A percentile compares a stretch with the other conserved stretches of the same genome.
Conservation (phyloP, 768 basidiomycete genomes). For the Kwoniella botswanensis region DNA sequence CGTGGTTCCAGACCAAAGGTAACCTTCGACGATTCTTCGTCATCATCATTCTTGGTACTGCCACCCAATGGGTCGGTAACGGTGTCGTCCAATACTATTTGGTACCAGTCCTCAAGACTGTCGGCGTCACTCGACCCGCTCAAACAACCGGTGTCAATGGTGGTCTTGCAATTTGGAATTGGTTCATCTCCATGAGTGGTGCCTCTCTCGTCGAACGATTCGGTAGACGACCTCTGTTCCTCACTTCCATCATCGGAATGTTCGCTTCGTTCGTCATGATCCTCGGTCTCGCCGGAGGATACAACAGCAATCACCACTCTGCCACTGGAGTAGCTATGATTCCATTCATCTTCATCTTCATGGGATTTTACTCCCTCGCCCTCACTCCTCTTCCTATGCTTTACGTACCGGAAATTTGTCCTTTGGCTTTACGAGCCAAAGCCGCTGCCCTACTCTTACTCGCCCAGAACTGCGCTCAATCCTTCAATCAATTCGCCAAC, state of each 20-base stretch:
- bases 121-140: conserved; percentile 43
- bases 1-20: conserved; percentile 33
- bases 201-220: conserved; percentile 30
- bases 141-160: conserved; percentile 52
- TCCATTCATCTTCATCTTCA: conserved; percentile 34
- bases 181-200: conserved; percentile 50
- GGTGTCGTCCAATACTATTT: conserved; percentile 47
- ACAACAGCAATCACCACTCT: conserved; percentile 32
- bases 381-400: conserved; percentile 29
- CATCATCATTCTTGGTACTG: conserved; percentile 32
- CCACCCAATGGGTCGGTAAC: conserved; percentile 37
- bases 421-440: conserved; percentile 27
- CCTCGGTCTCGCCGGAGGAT: conserved; percentile 38
- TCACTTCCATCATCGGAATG: conserved; percentile 38
- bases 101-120: conserved; percentile 41
- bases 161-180: conserved; percentile 42
- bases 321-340: conserved; percentile 38
- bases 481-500: conserved; percentile 50
- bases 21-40: conserved; percentile 38
- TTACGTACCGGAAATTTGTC: conserved; percentile 34
- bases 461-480: conserved; percentile 22
- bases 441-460: conserved; percentile 18
- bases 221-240: conserved; percentile 61
- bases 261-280: conserved; percentile 30
- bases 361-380: conserved; percentile 32